A percentile compares a stretch with the other conserved stretches of the same genome.
Conservation (phyloP, 768 basidiomycete species). For the Chalciporus pseudorubinellus region DNA sequence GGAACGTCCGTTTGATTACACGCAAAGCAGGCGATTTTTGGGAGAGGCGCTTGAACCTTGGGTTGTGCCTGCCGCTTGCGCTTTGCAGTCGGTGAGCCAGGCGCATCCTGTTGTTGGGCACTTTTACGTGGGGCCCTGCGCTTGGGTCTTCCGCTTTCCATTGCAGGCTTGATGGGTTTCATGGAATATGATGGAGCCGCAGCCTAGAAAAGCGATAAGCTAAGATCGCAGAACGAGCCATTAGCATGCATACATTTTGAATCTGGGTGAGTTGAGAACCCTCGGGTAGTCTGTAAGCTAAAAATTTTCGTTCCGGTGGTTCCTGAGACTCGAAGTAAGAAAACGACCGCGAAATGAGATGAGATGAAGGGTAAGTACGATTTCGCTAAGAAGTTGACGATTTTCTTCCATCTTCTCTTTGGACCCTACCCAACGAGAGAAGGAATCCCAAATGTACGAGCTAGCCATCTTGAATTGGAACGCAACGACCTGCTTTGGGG, state of each 20-base stretch:
- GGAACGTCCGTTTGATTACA: conserved; percentile 72
- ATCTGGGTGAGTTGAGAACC: conserved; percentile 58
- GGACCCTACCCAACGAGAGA: conserved; percentile 61
- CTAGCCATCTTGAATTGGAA: conserved; percentile 51
- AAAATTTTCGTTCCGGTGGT: conserved; percentile 45
- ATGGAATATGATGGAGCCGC: conserved; percentile 48
- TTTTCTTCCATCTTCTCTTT: conserved; percentile 52
- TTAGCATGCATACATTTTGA: conserved; percentile 46
- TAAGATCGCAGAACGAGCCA: background rate
- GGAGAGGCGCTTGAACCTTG: conserved; percentile 35
- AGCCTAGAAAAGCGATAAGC: conserved; percentile 33
- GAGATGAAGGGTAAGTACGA: conserved; percentile 36
- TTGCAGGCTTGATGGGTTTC: conserved; percentile 56
- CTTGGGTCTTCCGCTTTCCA: conserved; percentile 35
- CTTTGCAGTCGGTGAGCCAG: conserved; percentile 33
- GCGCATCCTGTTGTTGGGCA: conserved; percentile 18
- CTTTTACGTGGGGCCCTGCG: conserved; percentile 36
- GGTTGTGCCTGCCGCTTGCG: conserved; percentile 39
- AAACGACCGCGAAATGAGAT: background rate
- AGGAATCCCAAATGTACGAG: conserved; percentile 52
- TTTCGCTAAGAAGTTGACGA: conserved; percentile 39
- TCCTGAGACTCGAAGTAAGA: conserved; percentile 31
- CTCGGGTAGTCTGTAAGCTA: conserved; percentile 56
- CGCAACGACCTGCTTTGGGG: conserved; percentile 36
- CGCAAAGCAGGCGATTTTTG: conserved; percentile 51